Evolutionary conservation across 202 grass and related monocot genomes (phyloP).

Genomic region (Digitaria exilis): DNA sequence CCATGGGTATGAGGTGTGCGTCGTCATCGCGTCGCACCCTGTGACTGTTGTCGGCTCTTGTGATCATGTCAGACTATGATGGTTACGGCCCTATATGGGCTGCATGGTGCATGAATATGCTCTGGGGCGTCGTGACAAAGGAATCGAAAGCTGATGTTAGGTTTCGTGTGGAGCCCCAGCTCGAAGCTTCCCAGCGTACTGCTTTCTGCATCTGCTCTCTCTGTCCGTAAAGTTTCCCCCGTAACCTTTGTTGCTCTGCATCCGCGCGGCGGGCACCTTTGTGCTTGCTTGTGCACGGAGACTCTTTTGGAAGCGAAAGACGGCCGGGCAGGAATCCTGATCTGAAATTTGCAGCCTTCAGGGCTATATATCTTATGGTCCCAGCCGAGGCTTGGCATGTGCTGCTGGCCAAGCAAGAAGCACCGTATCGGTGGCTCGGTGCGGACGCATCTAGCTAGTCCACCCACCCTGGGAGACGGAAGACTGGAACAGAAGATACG

Average conservation of each 20-base stretch:
- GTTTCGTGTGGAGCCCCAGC: neutral
- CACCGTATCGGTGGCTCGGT: no score
- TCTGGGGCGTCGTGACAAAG: neutral
- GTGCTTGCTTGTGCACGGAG: no score
- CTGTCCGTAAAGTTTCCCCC: neutral
- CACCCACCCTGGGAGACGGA: no score
- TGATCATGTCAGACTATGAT: neutral
- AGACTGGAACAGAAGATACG: no score
- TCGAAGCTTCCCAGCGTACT: neutral
- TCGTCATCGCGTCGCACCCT: neutral
- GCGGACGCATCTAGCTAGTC: no score
- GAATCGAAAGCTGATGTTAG: neutral
- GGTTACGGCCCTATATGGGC: neutral
- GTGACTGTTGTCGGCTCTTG: neutral
- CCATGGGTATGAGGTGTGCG: no score
- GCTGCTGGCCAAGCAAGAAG: no score
- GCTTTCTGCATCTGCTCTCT: neutral
- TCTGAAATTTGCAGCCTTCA: neutral
- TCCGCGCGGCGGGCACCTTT: no score
- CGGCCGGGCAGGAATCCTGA: neutral
- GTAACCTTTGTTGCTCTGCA: neutral
- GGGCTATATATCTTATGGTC: neutral
- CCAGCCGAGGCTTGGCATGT: neutral
- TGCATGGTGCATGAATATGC: neutral
- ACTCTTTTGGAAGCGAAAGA: no score